Base-by-base conservation (phyloP, 2,329 filamentous ascomycete species). In the Dactylonectria estremocensis region DNA sequence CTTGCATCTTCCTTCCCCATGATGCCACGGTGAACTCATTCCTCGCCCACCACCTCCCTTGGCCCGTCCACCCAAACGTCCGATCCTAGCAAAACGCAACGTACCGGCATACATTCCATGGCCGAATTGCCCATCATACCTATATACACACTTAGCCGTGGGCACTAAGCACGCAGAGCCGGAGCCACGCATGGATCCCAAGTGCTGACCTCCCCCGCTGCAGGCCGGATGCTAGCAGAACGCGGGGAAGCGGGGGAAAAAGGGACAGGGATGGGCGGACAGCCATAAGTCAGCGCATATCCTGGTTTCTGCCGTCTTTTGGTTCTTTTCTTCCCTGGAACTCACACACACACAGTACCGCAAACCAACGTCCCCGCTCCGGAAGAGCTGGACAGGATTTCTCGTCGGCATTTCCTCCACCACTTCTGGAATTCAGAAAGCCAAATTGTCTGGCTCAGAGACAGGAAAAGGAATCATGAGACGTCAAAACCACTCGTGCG, bases 401-500 rank as follows among this genome's bases (percentile, higher is more conserved):
- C 22, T 28, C 24, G 24, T 28, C 24, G 24, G 24, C 24, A 28
- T 28, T 28, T 28, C 24, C 24, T 28, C 24, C 24, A 2, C 14
- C 50, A 9, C 50, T 10, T 37, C 28, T 7, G 24, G 24, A 4
- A 4, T 28, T 28, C 7, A 28, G 7, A 28, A 28, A 28, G 24
- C 24, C 4, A 28, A 28, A 4, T 5, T 28, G 7, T 28, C 24
- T 4, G 7, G 24, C 24, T 28, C 24, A 7, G 24, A 4, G 24
- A 28, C 24, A 28, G 24, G 24, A 28, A 28, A 28, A 28, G 24
- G 24, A 28, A 74, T 20, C 24, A 75, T 75, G 73, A 73, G 69
- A 58, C 71, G 73, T 31, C 74, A 74, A 18, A 72, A 73, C 45
- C 62, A 75, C 46, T 72, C 73, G 31, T 75, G 73, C 53, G 73